phyloP scores from a whole-genome alignment of 176 grass and related monocot genomes.

The Miscanthus lutarioriparius region DNA sequence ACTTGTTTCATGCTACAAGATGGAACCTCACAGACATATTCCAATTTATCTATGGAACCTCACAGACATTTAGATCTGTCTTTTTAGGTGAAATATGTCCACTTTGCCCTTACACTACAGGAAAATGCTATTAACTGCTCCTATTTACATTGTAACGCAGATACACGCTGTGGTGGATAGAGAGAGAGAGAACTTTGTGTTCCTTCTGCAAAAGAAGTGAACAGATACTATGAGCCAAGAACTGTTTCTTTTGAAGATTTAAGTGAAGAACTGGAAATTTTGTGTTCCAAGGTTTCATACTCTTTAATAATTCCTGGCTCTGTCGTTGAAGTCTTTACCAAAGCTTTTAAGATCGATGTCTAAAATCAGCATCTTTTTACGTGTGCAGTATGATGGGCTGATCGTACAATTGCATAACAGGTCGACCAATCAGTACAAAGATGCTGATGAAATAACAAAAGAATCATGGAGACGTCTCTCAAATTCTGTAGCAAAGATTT shows the following conservation, averaged over 20 bases:
- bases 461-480: slow-evolving; percentile 56
- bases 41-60: too few species aligned
- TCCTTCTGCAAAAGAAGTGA: slow-evolving; percentile 71
- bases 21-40: too few species aligned
- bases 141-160: slow-evolving; percentile 37
- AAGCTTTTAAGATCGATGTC: not conserved
- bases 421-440: slow-evolving; percentile 44
- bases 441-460: slow-evolving; percentile 65
- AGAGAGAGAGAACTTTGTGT: slow-evolving; percentile 69
- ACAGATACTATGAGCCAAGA: slow-evolving; percentile 64
- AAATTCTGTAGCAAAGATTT: slow-evolving; percentile 61
- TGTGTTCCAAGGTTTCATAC: slow-evolving; percentile 52
- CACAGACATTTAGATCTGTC: not conserved
- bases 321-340: slow-evolving; percentile 7
- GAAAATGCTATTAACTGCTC: not conserved
- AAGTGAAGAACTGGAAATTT: slow-evolving; percentile 42
- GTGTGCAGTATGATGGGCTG: slow-evolving; percentile 63
- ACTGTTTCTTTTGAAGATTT: slow-evolving; percentile 59
- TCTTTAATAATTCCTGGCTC: slow-evolving; percentile 17
- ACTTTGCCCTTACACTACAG: slow-evolving; percentile 5
- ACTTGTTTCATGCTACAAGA: not conserved
- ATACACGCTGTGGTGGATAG: slow-evolving; percentile 73
- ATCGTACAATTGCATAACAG: slow-evolving; percentile 56
- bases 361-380: slow-evolving; percentile 17
- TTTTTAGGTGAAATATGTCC: slow-evolving; percentile 21